A percentile compares a stretch with the other conserved stretches of the same genome.
These are phyloP conservation scores for Lathyrus sativus DNA, from an alignment of 306 rosid species.

Conservation along the genomic window DNA sequence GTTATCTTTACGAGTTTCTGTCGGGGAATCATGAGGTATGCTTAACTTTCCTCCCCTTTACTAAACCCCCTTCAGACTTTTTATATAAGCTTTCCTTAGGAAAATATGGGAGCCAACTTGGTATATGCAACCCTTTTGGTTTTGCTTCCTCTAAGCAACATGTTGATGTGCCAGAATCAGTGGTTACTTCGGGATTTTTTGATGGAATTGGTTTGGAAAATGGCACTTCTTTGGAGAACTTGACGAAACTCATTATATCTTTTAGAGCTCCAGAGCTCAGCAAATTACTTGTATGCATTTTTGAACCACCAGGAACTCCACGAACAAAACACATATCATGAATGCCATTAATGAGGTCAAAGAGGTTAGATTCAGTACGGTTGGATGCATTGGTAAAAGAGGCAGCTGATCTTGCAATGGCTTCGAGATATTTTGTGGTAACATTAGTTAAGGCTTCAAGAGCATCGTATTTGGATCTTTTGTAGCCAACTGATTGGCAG, in stretches of 20 bases:
- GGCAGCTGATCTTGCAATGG: conserved; percentile 52
- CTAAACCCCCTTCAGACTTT: conserved; percentile 15
- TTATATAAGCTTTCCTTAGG: conserved; percentile 42
- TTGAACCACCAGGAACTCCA: conserved; percentile 59
- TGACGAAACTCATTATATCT: conserved; percentile 51
- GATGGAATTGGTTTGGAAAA: conserved; percentile 55
- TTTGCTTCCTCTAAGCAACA: neutral
- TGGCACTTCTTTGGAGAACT: conserved; percentile 43
- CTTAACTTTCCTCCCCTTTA: no score
- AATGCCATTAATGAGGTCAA: conserved; percentile 62
- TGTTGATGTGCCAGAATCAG: conserved; percentile 26
- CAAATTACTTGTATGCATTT: conserved; percentile 37
- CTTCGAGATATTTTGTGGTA: no score
- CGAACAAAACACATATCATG: conserved; percentile 48
- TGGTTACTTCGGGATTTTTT: conserved; percentile 23
- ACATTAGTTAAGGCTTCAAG: no score
- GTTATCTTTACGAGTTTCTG: no score
- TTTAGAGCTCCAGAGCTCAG: conserved; percentile 50
- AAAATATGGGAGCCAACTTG: conserved; percentile 70
- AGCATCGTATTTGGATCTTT: no score
- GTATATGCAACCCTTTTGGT: conserved; percentile 45
- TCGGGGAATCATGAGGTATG: no score
- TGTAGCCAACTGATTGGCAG: no score
- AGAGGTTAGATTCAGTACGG: conserved; percentile 64
- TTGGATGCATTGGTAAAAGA: conserved; percentile 50